Base-by-base conservation (phyloP, 2,329 filamentous ascomycete species). In the Ceratocystis papillata region DNA sequence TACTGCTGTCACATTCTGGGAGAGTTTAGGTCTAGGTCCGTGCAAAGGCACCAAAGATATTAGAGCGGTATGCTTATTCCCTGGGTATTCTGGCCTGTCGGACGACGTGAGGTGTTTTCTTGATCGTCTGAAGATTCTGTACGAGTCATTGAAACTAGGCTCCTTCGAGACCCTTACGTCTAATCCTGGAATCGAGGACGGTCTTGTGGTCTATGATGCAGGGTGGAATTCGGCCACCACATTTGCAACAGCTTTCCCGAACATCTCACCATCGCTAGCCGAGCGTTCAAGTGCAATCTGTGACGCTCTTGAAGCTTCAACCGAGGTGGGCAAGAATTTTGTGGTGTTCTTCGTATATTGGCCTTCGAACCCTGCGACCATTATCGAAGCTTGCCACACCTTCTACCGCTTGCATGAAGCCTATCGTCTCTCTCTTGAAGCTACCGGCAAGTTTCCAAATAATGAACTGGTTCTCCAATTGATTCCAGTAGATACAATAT, bases 261-360 rank as follows among this genome's bases (percentile, higher is more conserved):
- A 63, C 17, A 65, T 69, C 5, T 67, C 65, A 28, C 46, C 79
- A n/a, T 75, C 77, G 1, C 72, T 81, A 22, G 74, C 77, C 3
- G 80, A 79, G 63, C 79, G 79, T 45, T 78, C 82, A 15, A 57
- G 59, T 55, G 67, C 60, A 28, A 63, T 68, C 15, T 59, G 30
- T 22, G 53, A 64, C 73, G 77, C 79, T 53, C 77, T 75, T 48
- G 75, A 77, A 1, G 76, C 76, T 12, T 73, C 77, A 57, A 72
- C 75, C 1, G 73, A 74, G 1, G 75, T 77, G 33, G 76, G 79
- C 53, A 80, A 80, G 67, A 90, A 87, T 70, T 81, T 90, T 67
- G 87, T 94, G 17, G 79, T 94, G 17, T 93, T 89, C 72, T 85
- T 91, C 71, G 77, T 92, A 46, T 89, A 92, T 73, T 83, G 84